A percentile compares a stretch with the other conserved stretches of the same genome.
phyloP scores from a whole-genome alignment of 192 early-diverging fungal species.

The Coemansia sp. region DNA sequence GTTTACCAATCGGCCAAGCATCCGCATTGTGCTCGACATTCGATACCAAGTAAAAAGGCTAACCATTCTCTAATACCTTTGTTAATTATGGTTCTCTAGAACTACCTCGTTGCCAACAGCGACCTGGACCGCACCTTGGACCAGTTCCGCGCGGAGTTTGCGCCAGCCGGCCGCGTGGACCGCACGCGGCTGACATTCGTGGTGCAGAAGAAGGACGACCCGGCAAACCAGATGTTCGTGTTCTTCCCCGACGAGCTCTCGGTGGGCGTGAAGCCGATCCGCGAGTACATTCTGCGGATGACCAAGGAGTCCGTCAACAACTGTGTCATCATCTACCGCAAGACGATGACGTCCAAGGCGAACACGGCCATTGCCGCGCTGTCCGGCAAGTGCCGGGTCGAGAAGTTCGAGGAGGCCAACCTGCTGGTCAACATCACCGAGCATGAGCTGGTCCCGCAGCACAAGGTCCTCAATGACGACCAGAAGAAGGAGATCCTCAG shows the following conservation, averaged over 20 bases:
- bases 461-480: constrained; percentile 79
- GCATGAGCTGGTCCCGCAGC: constrained; percentile 93
- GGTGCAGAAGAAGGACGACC: constrained; percentile 79
- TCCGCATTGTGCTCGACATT: no score
- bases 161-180: constrained; percentile 72
- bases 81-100: constrained; percentile 56
- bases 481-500: constrained; percentile 90
- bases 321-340: constrained; percentile 86
- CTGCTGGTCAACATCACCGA: constrained; percentile 97
- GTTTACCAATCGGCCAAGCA: constrained; percentile 19
- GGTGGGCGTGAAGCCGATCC: constrained; percentile 89
- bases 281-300: constrained; percentile 81
- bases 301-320: constrained; percentile 75
- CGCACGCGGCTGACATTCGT: constrained; percentile 80
- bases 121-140: constrained; percentile 86
- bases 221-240: constrained; percentile 81
- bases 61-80: no score
- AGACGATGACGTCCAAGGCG: constrained; percentile 81
- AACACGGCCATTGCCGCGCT: constrained; percentile 46
- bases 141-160: constrained; percentile 70
- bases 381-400: constrained; percentile 60
- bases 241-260: constrained; percentile 90
- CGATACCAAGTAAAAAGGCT: not conserved
- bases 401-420: constrained; percentile 89
- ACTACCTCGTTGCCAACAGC: constrained; percentile 76